Evolutionary conservation across 768 basidiomycete genomes (phyloP), one percentile per base, ranked within the genome.

Genomic region (Hericium rajendrae): DNA sequence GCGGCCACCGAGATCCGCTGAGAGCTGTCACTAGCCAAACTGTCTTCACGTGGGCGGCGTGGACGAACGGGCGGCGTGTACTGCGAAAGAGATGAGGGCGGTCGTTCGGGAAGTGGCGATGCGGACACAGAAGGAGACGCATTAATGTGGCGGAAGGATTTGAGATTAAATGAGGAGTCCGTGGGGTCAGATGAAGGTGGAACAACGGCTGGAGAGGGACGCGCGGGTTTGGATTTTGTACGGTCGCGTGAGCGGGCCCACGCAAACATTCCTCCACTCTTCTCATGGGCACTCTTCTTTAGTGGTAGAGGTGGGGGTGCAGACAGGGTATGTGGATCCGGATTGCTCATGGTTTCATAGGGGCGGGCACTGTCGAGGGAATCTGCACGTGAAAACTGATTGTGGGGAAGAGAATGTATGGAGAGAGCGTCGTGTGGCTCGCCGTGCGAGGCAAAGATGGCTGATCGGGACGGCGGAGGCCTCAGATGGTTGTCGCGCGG

Each of bases 1-100:
- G 88, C 88, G 2, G 86, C 88, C 37, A 91, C 84, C 8, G 86
- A 86, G 24, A 91, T 90, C 54, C 86, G 79, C 60, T 88, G 87
- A 1, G 83, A 83, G 5, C 81, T 74, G 41, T 87, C 84, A 3
- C 85, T 85, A 16, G 78, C 77, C 59, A 75, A 63, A 68, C 85
- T 85, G 48, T 74, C 72, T 20, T 76, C 80, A 62, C 87, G 78
- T 15, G 82, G 79, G 5, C 26, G 26, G 1, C 84, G 78, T 18
- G 78, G 66, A 6, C 65, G 65, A 5, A 67, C 72, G 11, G 74
- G 70, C 4, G 80, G 74, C 1, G 6, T 39, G 11, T 46, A 51
- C 37, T 54, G 22, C 38, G 63, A 46, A 26, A 62, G 51, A 1
- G 64, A 15, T 6, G 64, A 59, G 39, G 69, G 57, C 28, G 70